A percentile compares a stretch with the other conserved stretches of the same genome.
Evolutionary conservation across 768 basidiomycete species (phyloP).

Genomic region (Leccinum uliginosum): DNA sequence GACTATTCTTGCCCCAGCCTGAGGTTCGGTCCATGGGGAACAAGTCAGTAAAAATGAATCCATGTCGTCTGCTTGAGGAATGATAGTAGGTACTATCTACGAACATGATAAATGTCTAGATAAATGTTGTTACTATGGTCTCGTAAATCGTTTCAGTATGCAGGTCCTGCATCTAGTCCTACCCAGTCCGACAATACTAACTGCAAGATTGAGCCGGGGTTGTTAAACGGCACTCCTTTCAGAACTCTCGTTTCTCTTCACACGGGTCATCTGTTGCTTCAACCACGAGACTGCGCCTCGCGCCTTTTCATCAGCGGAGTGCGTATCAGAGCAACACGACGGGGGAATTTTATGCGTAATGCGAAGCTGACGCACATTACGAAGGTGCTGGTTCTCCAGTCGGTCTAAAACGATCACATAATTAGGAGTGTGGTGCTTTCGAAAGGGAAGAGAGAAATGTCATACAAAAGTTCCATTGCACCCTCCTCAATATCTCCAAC

Average conservation of each 20-base stretch:
- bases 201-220: background rate
- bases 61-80: background rate
- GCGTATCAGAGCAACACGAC: constrained; percentile 44
- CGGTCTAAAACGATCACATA: constrained; percentile 44
- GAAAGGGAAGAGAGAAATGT: background rate
- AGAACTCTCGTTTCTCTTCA: background rate
- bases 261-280: background rate
- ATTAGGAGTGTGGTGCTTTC: background rate
- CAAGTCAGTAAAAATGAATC: background rate
- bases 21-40: background rate
- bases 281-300: background rate
- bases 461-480: constrained; percentile 92
- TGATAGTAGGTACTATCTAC: background rate
- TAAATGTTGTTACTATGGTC: background rate
- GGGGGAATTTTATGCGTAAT: constrained; percentile 82
- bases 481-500: constrained; percentile 73
- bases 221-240: background rate
- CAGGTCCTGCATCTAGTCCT: background rate
- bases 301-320: background rate
- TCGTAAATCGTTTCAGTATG: background rate
- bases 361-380: constrained; percentile 92
- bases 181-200: background rate
- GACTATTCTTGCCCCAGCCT: background rate
- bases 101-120: background rate
- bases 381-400: constrained; percentile 89